Base-by-base conservation (phyloP, 306 rosid genomes). In the Gynostemma pentaphyllum region DNA sequence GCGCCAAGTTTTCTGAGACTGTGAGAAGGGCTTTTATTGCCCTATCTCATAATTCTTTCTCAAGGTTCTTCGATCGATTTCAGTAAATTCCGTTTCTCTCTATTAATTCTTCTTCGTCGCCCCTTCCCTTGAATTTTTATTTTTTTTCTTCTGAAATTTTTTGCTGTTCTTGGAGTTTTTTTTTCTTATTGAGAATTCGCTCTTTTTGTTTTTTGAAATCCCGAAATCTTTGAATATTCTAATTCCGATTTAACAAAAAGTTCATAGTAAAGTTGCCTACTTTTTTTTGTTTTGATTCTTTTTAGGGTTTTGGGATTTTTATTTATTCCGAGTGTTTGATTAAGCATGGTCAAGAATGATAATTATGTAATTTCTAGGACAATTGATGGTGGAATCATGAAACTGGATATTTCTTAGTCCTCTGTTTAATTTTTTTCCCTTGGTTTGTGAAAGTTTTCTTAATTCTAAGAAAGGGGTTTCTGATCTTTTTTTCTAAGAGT, bases 1-100 rank as follows among this genome's bases (percentile, higher is more conserved):
- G 30, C 64, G 64, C 64, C 27, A 2, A 34, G 64, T 36, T 59
- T 13, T 59, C 64, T 59, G n/a, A n/a, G n/a, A n/a, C 64, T 59
- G 34, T 46, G 64, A 59, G 64, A 30, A 28, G 64, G 64, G 64
- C 64, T 59, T 10, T 19, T 5, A n/a, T 5, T 29, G 64, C 64
- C 64, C 64, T 59, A 45, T 39, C 44, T 59, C 64, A 34, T 36
- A 36, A 1, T 32, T 56, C 21, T 5, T 24, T 28, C 29, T 45
- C 64, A 11, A 0, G 2, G 64, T 9, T 19, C 16, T 57, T 39
- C 2, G 12, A 1, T 19, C 18, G 11, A 19, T 59, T 9, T 21
- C 5, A 5, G 64, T 59, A 37, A 59, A 6, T 59, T 21, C 46
- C 11, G 34, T 19, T 36, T 53, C 40, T 53, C 22, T n/a, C 6